These are phyloP conservation scores for Tetrastigma voinierianum DNA, from an alignment of 164 flowering plant genomes.

Conservation along the genomic window DNA sequence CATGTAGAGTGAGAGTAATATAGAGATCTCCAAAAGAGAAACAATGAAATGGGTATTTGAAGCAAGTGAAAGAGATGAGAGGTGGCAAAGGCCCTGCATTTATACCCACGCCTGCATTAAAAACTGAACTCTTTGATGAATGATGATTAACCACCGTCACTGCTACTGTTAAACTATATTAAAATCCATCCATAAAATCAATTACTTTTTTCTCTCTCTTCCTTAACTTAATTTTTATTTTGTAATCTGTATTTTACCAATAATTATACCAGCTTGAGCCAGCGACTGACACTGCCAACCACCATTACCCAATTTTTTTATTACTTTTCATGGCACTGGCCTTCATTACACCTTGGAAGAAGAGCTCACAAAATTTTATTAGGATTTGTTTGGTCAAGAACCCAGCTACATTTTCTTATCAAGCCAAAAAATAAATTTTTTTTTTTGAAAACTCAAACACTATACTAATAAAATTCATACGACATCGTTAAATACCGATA, in stretches of 20 bases:
- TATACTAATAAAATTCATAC: too few relatives aligned
- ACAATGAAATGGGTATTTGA: slow-evolving; percentile 7
- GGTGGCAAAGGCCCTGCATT: slow-evolving; percentile 56
- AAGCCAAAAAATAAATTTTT: too few relatives aligned
- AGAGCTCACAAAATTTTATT: slow-evolving; percentile 24
- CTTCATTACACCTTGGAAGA: slow-evolving; percentile 25
- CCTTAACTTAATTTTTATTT: background rate
- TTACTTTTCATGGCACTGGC: slow-evolving; percentile 15
- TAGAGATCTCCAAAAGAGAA: slow-evolving; percentile 11
- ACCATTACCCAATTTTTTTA: slow-evolving; percentile 7
- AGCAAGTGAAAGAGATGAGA: slow-evolving; percentile 23
- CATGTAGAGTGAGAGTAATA: slow-evolving; percentile 4
- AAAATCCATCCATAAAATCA: background rate
- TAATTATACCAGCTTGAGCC: slow-evolving; percentile 28
- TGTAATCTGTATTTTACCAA: slow-evolving; percentile 8
- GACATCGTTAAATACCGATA: too few relatives aligned
- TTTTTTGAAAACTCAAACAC: too few relatives aligned
- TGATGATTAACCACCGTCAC: slow-evolving; percentile 94
- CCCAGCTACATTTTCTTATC: background rate
- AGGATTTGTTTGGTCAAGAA: slow-evolving; percentile 29
- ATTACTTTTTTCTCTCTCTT: background rate
- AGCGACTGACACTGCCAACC: slow-evolving; percentile 58
- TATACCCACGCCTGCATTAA: slow-evolving; percentile 90
- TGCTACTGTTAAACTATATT: slow-evolving; percentile 40
- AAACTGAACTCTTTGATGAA: slow-evolving; percentile 53